phyloP scores from a whole-genome alignment of 495 filamentous ascomycete genomes.

The Parachaetomium inaequale region DNA sequence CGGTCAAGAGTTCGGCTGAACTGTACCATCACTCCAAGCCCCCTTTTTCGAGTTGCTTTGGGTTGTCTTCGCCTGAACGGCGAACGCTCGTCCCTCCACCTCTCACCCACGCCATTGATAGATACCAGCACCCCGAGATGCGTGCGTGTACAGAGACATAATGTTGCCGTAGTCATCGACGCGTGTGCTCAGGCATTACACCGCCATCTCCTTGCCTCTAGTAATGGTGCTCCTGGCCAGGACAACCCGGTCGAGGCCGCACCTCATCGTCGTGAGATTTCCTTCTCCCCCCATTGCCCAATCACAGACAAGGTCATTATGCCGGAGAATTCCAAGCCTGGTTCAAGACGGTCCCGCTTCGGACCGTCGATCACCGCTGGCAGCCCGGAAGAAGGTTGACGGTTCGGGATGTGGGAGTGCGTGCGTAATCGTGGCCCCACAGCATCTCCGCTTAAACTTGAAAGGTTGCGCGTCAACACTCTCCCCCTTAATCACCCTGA shows the following conservation, averaged over 20 bases:
- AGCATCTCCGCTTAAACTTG: background rate
- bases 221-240: background rate
- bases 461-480: background rate
- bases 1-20: too few species aligned
- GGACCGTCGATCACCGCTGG: background rate
- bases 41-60: too few species aligned
- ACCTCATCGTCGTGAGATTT: background rate
- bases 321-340: background rate
- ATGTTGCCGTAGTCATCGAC: background rate
- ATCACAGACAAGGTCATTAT: background rate
- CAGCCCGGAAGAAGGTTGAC: too few species aligned
- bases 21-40: too few species aligned
- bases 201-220: background rate
- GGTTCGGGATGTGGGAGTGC: constrained; percentile 4
- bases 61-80: too few species aligned
- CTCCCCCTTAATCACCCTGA: background rate
- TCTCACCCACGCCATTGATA: too few species aligned
- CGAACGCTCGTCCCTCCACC: too few species aligned
- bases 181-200: background rate
- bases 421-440: constrained; percentile 1
- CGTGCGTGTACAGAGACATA: too few species aligned
- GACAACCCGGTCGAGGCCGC: background rate
- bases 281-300: background rate
- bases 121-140: too few species aligned
- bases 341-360: background rate